Evolutionary conservation across 192 early-diverging fungal species (phyloP).

Genomic region (Backusella sp.): DNA sequence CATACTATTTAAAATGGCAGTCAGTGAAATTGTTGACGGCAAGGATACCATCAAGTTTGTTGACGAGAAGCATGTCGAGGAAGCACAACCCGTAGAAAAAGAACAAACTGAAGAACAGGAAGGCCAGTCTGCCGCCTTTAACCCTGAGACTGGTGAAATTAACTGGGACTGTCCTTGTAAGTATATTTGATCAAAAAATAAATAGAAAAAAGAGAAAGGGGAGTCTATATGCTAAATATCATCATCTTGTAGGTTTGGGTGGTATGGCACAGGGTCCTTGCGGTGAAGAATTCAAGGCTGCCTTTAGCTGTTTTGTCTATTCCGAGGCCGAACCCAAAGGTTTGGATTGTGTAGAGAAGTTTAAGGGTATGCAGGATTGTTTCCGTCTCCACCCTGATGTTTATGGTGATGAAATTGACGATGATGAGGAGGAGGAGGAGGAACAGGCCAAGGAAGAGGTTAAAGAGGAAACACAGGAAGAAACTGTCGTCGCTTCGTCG

Average conservation of each 20-base stretch:
- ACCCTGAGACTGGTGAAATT: constrained; percentile 85
- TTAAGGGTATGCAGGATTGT: constrained; percentile 93
- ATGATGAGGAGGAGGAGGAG: constrained; percentile 68
- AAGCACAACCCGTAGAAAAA: not conserved
- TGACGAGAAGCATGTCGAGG: constrained; percentile 24
- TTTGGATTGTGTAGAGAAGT: constrained; percentile 92
- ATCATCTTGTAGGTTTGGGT: constrained; percentile 52
- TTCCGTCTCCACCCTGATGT: constrained; percentile 89
- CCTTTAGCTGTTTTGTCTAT: constrained; percentile 97
- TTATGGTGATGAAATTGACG: constrained; percentile 78
- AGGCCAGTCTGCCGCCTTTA: constrained; percentile 56
- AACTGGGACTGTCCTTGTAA: constrained; percentile 96
- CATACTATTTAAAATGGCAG: constrained; percentile 7
- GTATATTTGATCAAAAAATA: not conserved
- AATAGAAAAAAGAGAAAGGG: not conserved
- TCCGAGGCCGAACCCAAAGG: constrained; percentile 94
- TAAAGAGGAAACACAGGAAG: constrained; percentile 21
- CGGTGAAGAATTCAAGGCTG: constrained; percentile 93
- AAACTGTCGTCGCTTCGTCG: constrained; percentile 10
- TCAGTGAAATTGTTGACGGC: constrained; percentile 25
- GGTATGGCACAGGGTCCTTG: constrained; percentile 97
- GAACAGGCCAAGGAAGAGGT: constrained; percentile 44
- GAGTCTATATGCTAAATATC: no score
- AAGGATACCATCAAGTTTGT: constrained; percentile 37
- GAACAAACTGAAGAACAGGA: constrained; percentile 17